Base-by-base conservation (phyloP, 208 protist genomes). In the Phytomonas francai region DNA sequence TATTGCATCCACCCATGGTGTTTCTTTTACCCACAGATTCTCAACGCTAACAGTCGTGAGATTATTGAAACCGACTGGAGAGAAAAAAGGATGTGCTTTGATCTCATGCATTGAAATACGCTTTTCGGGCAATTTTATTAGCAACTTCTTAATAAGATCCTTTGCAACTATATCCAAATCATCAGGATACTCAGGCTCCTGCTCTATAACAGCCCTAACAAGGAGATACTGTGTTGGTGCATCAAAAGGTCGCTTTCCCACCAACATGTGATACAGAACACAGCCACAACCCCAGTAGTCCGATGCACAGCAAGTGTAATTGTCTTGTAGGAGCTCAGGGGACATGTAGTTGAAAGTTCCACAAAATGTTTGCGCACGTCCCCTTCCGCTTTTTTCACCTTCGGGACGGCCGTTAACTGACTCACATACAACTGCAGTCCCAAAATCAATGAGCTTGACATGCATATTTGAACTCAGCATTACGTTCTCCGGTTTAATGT, bases 401-500 rank as follows among this genome's bases (percentile, higher is more conserved):
- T 84, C 76, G 5, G 89, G 76, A 66, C 81, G 76, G 58, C 90
- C 87, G 61, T 84, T 83, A 5, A 84, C 79, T 14, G 81, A 84
- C 27, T 89, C 80, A 62, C 81, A 89, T 36, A 86, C 78, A 14
- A 96, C 87, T 14, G 93, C 93, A 16, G 97, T 93, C 65, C 97
- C 97, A 78, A 99, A 99, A 75, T 99, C 97, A 56, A 98, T 98
- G 14, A 99, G 83, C 72, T 91, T 92, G 61, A 98, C 72, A 63
- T 99, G 97, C 58, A 93, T 95, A 67, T 83, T 83, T 22, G 68
- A 74, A 61, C 77, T 92, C 39, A 98, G 77, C 78, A 98, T 91
- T 36, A 98, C 89, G 73, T 98, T 98, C 72, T 98, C 95, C 12
- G 96, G 96, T 74, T 98, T 98, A 51, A 98, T 87, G 73, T 98